A percentile compares a stretch with the other conserved stretches of the same genome.
These are phyloP conservation scores for Chlorella sp. DNA, from an alignment of 139 green algal species.

Conservation along the genomic window DNA sequence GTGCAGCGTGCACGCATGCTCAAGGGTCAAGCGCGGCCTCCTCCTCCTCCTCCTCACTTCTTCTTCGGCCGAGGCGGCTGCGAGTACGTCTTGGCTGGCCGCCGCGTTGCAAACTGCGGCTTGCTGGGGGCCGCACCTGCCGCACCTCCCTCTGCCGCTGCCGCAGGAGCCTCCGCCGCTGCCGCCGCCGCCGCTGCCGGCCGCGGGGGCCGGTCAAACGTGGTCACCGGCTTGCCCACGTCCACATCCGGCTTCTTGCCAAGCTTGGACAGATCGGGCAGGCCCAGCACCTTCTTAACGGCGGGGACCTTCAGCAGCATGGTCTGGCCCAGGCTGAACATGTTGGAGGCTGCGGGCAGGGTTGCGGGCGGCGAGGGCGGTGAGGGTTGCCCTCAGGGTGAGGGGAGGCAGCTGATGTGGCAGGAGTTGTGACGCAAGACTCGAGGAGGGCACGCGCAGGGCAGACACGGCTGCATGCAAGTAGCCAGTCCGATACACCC, in stretches of 20 bases:
- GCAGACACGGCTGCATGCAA: not conserved
- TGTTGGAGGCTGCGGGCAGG: constrained; percentile 18
- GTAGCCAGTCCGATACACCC: too few relatives aligned
- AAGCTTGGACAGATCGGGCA: constrained; percentile 26
- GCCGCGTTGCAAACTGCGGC: too few relatives aligned
- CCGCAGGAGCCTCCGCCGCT: not conserved
- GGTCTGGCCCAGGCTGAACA: constrained; percentile 18
- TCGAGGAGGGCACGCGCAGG: not conserved
- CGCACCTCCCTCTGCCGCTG: too few relatives aligned
- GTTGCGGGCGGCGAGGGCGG: not conserved
- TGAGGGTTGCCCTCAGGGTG: not conserved
- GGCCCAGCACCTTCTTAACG: constrained; percentile 44
- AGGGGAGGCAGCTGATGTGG: too few relatives aligned
- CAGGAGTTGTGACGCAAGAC: not conserved
- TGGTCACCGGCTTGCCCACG: constrained; percentile 32
- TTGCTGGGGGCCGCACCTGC: too few relatives aligned
- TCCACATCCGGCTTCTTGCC: not conserved
- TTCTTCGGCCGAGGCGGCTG: not conserved
- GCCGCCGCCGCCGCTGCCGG: not conserved
- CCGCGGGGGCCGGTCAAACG: not conserved
- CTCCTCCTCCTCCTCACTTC: too few relatives aligned
- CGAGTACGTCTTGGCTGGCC: not conserved
- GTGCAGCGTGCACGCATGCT: too few relatives aligned
- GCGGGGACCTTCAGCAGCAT: constrained; percentile 34
- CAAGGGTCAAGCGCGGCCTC: too few relatives aligned